Percentiles rank a stretch among this genome's conserved stretches.
Conservation (phyloP, 2,329 filamentous ascomycete genomes). For the Fusarium odoratissimum region DNA sequence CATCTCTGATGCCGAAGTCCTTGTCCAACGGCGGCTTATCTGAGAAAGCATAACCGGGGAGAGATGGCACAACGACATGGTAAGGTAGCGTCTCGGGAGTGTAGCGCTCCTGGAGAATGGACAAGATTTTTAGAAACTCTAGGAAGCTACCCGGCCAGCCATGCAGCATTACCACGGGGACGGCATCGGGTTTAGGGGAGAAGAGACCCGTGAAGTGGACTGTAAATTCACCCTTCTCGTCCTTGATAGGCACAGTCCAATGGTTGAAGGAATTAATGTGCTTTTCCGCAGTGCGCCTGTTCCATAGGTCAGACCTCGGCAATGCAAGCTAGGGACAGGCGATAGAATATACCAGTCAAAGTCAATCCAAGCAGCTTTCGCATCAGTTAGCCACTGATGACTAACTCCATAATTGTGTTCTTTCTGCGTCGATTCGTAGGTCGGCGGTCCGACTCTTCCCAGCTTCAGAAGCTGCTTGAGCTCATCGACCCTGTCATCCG, state of each 20-base stretch:
- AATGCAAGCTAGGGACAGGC: no score
- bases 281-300: conserved; percentile 1
- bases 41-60: neutral
- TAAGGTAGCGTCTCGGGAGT: conserved; percentile 6
- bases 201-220: conserved; percentile 5
- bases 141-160: conserved; percentile 18
- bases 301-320: neutral
- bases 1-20: neutral
- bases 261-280: conserved; percentile 4
- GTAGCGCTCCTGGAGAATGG: neutral
- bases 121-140: neutral
- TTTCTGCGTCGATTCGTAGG: neutral
- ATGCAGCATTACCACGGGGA: neutral
- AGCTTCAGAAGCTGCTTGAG: conserved; percentile 18
- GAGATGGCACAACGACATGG: neutral
- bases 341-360: conserved; percentile 27
- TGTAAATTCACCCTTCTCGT: neutral
- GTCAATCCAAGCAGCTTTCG: conserved; percentile 5
- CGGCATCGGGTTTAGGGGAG: neutral
- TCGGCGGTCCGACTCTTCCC: neutral
- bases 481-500: neutral
- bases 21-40: neutral
- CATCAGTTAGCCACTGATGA: neutral
- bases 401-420: conserved; percentile 2
- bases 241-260: neutral